These are phyloP conservation scores for Fraxinus baroniana DNA, from an alignment of 305 asterid genomes.

Conservation along the genomic window DNA sequence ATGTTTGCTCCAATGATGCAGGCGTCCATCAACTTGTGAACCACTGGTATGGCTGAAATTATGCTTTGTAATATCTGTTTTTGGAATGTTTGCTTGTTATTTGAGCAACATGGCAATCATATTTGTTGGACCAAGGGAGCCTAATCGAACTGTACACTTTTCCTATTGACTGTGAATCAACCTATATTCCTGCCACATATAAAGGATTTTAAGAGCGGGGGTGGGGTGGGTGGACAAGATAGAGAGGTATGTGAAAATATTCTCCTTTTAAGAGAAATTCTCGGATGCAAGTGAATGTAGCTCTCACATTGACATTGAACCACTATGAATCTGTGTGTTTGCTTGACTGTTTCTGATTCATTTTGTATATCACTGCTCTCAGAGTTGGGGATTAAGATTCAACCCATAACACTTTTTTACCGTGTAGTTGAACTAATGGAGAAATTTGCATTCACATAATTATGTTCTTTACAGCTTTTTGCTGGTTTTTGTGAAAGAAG, in stretches of 20 bases:
- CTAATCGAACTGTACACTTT: background rate
- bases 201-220: background rate
- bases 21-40: slow-evolving; percentile 75
- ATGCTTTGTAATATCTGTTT: background rate
- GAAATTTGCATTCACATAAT: background rate
- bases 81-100: background rate
- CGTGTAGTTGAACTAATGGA: background rate
- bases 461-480: background rate
- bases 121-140: background rate
- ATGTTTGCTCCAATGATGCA: slow-evolving; percentile 80
- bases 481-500: background rate
- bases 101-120: background rate
- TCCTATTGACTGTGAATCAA: background rate
- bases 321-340: background rate
- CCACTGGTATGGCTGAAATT: slow-evolving; percentile 55
- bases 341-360: background rate
- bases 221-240: background rate
- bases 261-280: background rate
- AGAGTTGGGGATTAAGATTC: background rate
- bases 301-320: background rate
- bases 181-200: background rate
- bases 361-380: background rate
- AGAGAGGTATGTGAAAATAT: background rate
- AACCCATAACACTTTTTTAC: background rate
- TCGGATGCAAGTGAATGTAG: background rate